Evolutionary conservation across 352 stramenopile genomes (phyloP).

Genomic region (Pythium pyrilobum): DNA sequence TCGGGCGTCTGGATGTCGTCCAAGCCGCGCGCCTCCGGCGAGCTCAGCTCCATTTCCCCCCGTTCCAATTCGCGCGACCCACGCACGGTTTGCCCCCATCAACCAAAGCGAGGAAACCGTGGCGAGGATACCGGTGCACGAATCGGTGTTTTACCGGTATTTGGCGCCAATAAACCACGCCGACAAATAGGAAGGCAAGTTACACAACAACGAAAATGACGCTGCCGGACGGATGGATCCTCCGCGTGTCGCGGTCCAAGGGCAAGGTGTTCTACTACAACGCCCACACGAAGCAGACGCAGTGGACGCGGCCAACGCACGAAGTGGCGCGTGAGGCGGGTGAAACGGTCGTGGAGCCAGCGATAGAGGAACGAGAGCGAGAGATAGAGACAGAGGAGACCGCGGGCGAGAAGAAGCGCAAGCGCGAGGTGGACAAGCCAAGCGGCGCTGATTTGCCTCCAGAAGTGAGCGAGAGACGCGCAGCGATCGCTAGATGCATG

Average conservation of each 20-base stretch:
- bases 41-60: not conserved
- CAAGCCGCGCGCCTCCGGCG: slow-evolving; percentile 9
- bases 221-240: slow-evolving; percentile 48
- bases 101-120: not conserved
- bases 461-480: not conserved
- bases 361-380: no score
- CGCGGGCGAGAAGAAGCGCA: slow-evolving; percentile 27
- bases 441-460: not conserved
- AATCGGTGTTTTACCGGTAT: slow-evolving; percentile 10
- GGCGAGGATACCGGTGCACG: not conserved
- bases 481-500: slow-evolving; percentile 50
- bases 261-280: slow-evolving; percentile 71
- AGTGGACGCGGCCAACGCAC: slow-evolving; percentile 46
- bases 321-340: no score
- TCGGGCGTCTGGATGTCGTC: slow-evolving; percentile 18
- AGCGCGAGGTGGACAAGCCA: not conserved
- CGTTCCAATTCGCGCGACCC: not conserved
- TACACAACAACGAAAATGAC: slow-evolving; percentile 3
- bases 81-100: slow-evolving; percentile 6
- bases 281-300: slow-evolving; percentile 35
- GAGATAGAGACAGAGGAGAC: no score
- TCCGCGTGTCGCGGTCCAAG: slow-evolving; percentile 69
- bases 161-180: slow-evolving; percentile 5
- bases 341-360: no score
- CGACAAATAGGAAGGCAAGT: not conserved